Evolutionary conservation across 495 filamentous ascomycete genomes (phyloP).

Genomic region (Rhizodiscina lignyota): DNA sequence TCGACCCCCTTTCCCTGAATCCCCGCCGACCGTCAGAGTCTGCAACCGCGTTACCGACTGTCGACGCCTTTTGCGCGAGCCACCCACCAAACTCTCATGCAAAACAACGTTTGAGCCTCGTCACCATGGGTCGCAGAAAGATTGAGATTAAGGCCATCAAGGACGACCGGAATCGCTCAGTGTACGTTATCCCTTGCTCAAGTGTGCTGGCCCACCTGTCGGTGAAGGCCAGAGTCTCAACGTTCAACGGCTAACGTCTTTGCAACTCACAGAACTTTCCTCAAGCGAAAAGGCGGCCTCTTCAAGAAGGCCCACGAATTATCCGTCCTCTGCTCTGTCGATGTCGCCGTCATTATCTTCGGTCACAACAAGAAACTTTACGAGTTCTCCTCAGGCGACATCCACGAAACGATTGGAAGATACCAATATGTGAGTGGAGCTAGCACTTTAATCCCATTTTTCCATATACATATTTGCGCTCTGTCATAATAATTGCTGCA

Average conservation of each 20-base stretch:
- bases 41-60: no score
- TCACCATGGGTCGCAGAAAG: conserved; percentile 54
- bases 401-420: conserved; percentile 70
- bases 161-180: conserved; percentile 96
- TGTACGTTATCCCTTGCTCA: conserved; percentile 45
- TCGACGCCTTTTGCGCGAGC: no score
- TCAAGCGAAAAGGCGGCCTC: conserved; percentile 94
- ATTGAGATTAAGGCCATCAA: conserved; percentile 99
- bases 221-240: background rate
- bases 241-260: conserved; percentile 5
- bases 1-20: no score
- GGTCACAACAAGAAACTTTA: conserved; percentile 96
- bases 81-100: no score
- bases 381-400: conserved; percentile 88
- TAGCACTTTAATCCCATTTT: no score
- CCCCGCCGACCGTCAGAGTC: no score
- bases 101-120: no score
- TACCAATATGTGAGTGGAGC: conserved; percentile 64
- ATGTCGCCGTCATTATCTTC: conserved; percentile 97
- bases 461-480: conserved; percentile 5
- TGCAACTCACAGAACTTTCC: conserved; percentile 59
- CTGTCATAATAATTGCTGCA: no score
- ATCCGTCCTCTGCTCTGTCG: conserved; percentile 92
- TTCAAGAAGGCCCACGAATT: conserved; percentile 99
- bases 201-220: background rate